phyloP scores from a whole-genome alignment of 148 eudicot genomes.

The Hydrangea macrophylla region DNA sequence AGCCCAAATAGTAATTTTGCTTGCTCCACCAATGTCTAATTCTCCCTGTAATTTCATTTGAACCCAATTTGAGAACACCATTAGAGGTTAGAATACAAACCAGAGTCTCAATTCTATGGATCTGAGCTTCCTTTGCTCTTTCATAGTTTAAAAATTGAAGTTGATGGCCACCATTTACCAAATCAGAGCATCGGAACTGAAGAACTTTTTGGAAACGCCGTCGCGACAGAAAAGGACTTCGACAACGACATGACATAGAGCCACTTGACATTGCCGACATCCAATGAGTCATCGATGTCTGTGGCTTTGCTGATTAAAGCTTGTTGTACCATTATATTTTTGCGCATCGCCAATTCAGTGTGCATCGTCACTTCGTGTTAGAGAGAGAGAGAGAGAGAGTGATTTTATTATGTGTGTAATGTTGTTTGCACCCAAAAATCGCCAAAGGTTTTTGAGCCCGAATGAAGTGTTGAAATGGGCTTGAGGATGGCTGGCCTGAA shows the following conservation, averaged over 20 bases:
- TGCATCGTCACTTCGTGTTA: too few species aligned
- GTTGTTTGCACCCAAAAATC: too few species aligned
- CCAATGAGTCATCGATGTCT: slow-evolving; percentile 17
- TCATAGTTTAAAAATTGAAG: slow-evolving; percentile 50
- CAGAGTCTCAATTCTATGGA: slow-evolving; percentile 62
- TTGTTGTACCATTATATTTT: slow-evolving; percentile 18
- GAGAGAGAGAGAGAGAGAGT: too few species aligned
- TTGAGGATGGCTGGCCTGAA: too few species aligned
- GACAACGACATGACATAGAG: slow-evolving; percentile 62
- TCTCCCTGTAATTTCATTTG: slow-evolving; percentile 38
- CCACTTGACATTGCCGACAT: slow-evolving; percentile 55
- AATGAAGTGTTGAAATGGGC: too few species aligned
- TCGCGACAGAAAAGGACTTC: slow-evolving; percentile 27
- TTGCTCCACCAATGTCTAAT: slow-evolving; percentile 49
- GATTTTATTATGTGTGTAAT: too few species aligned
- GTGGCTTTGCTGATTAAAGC: slow-evolving; percentile 13
- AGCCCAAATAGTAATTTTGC: slow-evolving; percentile 42
- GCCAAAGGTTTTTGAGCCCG: too few species aligned
- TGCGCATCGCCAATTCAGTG: too few species aligned
- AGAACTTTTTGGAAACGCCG: slow-evolving; percentile 51
- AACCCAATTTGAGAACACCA: slow-evolving; percentile 78
- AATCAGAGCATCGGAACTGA: slow-evolving; percentile 34
- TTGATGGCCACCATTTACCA: slow-evolving; percentile 60
- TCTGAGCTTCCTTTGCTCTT: slow-evolving; percentile 66
- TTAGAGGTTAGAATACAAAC: slow-evolving; percentile 45